Evolutionary conservation across 371 early-diverging fungal species (phyloP).

Genomic region (Lichtheimia hyalospora): DNA sequence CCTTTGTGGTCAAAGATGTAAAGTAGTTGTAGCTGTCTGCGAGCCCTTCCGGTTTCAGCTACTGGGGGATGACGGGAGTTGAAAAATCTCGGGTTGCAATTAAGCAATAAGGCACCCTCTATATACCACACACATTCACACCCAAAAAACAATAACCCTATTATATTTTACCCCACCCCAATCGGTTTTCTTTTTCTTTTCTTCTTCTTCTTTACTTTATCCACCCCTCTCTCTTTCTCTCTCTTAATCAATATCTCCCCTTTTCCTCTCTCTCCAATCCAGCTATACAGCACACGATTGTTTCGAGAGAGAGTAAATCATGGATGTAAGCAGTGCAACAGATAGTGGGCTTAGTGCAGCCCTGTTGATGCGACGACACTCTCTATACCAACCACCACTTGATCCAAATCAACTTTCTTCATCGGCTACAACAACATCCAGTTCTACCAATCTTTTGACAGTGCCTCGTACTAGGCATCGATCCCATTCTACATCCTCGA

Average conservation of each 20-base stretch:
- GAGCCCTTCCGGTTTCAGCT: neutral
- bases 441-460: neutral
- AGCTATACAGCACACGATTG: too few species aligned
- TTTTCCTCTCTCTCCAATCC: neutral
- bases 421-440: neutral
- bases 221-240: neutral
- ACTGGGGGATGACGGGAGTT: neutral
- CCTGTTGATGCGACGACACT: constrained; percentile 8
- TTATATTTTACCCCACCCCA: neutral
- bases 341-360: constrained; percentile 3
- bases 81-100: neutral
- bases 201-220: neutral
- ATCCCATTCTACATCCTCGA: constrained; percentile 10
- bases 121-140: too few species aligned
- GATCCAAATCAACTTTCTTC: neutral
- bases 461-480: constrained; percentile 5
- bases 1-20: too few species aligned
- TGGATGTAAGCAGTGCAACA: constrained; percentile 8
- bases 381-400: constrained; percentile 1
- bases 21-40: neutral
- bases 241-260: neutral
- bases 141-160: too few species aligned
- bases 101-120: too few species aligned
- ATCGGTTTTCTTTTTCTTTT: neutral
- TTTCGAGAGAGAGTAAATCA: neutral